Conservation (phyloP, 768 basidiomycete species). For the Amanita phalloides region DNA sequence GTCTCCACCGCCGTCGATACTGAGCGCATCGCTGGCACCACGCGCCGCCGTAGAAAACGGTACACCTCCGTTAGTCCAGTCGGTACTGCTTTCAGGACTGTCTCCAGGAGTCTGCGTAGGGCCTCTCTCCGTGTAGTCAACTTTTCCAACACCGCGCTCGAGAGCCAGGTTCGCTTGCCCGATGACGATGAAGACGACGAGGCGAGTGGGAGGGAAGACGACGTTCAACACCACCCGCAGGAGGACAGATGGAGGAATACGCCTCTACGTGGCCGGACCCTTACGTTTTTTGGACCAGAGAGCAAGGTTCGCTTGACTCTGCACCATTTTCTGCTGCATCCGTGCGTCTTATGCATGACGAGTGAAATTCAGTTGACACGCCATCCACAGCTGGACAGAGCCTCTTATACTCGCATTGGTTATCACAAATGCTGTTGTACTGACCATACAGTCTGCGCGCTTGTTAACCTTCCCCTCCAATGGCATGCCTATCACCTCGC, state of each 20-base stretch:
- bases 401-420: slow-evolving; percentile 76
- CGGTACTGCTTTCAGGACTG: slow-evolving; percentile 44
- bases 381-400: slow-evolving; percentile 64
- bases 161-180: slow-evolving; percentile 44
- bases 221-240: slow-evolving; percentile 24
- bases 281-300: slow-evolving; percentile 65
- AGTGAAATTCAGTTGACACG: no score
- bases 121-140: slow-evolving; percentile 80
- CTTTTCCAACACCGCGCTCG: slow-evolving; percentile 49
- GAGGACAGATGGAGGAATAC: slow-evolving; percentile 30
- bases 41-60: slow-evolving; percentile 32
- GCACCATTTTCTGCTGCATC: slow-evolving; percentile 57
- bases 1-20: slow-evolving; percentile 28
- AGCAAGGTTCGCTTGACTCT: slow-evolving; percentile 54
- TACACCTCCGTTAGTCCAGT: slow-evolving; percentile 47
- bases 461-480: slow-evolving; percentile 42
- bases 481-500: slow-evolving; percentile 28
- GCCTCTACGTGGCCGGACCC: slow-evolving; percentile 65
- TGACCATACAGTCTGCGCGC: slow-evolving; percentile 71
- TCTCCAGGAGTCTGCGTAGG: slow-evolving; percentile 46
- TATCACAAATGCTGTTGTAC: slow-evolving; percentile 68
- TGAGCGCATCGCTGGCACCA: slow-evolving; percentile 33
- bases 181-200: slow-evolving; percentile 31
- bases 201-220: slow-evolving; percentile 17
- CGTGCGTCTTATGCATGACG: slow-evolving; percentile 37